These are phyloP conservation scores for Viola pubescens DNA, from an alignment of 441 rosid species.

Conservation along the genomic window DNA sequence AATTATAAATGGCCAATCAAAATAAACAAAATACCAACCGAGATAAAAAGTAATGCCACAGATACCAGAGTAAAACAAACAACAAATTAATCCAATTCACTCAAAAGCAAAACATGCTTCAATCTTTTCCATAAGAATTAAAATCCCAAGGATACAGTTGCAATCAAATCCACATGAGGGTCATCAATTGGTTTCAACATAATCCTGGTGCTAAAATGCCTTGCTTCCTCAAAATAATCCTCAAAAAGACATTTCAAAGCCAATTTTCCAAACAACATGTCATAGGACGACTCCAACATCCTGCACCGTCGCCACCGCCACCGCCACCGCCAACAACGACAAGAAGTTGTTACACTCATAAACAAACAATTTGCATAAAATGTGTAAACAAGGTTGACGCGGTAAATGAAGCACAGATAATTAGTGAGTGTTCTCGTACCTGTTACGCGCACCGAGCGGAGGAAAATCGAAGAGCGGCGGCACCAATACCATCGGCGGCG, in stretches of 20 bases:
- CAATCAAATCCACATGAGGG: constrained; percentile 85
- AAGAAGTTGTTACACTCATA: neutral
- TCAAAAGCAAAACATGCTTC: neutral
- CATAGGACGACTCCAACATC: constrained; percentile 83
- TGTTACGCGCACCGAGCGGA: constrained; percentile 75
- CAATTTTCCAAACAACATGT: constrained; percentile 73
- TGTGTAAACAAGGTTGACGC: neutral
- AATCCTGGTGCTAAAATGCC: constrained; percentile 56
- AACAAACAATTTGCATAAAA: neutral
- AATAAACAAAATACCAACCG: too few species aligned
- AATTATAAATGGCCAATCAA: too few species aligned
- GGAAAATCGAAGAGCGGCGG: constrained; percentile 94
- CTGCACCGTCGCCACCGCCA: constrained; percentile 27
- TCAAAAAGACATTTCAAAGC: constrained; percentile 74
- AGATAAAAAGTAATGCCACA: too few species aligned
- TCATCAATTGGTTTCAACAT: constrained; percentile 88
- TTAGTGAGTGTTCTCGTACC: constrained; percentile 27
- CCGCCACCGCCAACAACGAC: too few species aligned
- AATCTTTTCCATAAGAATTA: neutral
- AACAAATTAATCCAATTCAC: too few species aligned
- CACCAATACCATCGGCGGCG: constrained; percentile 83
- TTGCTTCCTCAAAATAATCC: constrained; percentile 81
- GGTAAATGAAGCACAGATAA: neutral
- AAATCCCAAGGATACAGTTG: constrained; percentile 53
- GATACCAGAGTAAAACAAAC: neutral